Base-by-base conservation (phyloP, 2,329 filamentous ascomycete species). In the Nemania diffusa region DNA sequence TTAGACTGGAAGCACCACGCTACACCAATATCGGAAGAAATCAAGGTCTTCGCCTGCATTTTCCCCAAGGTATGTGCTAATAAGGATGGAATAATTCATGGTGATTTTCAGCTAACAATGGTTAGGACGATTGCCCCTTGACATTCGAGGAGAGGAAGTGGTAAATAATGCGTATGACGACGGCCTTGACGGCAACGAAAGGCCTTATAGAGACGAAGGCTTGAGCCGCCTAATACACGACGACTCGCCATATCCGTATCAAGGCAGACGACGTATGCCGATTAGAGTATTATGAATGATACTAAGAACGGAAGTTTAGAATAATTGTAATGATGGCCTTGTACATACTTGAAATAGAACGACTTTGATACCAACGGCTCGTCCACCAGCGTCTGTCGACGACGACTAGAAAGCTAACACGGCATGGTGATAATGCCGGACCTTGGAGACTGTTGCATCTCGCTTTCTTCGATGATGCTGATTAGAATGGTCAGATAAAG, bases 11-110 rank as follows among this genome's bases (percentile, higher is more conserved):
- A 90, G 79, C 96, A 99, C 80, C 89, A 93, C 78, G 82, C 93
- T 20, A 98, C 96, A 11, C 89, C 92, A 0, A 77, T 85, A 66
- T 97, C 93, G 0, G 96, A 99, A 83, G 91, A 97, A 81, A 98
- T 99, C 81, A 95, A 97, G 84, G 95, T 98, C 73, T 99, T 98
- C 82, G 96, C 96, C 46, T 97, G 94, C 29, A 97, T 99, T 74
- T 99, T 99, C 87, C 96, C 96, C 64, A 91, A 92, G 91, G 94
- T 97, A 82, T 80, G 90, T 83, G 58, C 44, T 7, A 6, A 3
- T 34, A 5, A 1, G 62, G 4, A 40, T 22, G 26, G 59, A 9
- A 6, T 7, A 2, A 8, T 42, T 8, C 1, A n/a, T 51, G 1
- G 1, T 6, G n/a, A n/a, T 9, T 20, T 67, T 15, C 27, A 11